Evolutionary conservation across 495 filamentous ascomycete genomes (phyloP), one percentile per base, ranked within the genome.

Genomic region (Penicillium cataractarum): DNA sequence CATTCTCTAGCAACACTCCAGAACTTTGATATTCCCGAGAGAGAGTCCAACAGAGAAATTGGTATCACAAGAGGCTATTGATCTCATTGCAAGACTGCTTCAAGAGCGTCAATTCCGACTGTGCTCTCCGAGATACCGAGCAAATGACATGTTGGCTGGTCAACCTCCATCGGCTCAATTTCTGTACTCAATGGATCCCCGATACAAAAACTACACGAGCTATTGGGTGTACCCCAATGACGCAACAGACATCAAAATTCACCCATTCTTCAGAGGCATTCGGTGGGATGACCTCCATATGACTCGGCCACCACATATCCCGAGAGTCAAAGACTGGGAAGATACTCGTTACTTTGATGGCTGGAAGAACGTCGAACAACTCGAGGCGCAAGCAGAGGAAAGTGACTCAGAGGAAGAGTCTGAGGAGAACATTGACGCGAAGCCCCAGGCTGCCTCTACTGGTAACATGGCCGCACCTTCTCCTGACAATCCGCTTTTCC

Each of bases 261-360:
- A 93, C 75, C 84, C 84, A 42, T 93, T 90, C 79, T 92, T 92
- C 71, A 77, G 79, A 59, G 82, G 82, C 13, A 84, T 90, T 27
- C 80, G 80, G 17, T 93, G 90, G 90, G 85, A 88, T 26, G 78
- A 80, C 0, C 75, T 92, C 29, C 91, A 93, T 67, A 69, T 84
- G 17, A 80, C 83, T 54, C 73, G 79, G 35, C 92, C 94, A 12
- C 94, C 93, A 5, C 90, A 91, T 63, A 79, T 96, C 6, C 94
- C 94, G 3, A 75, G 81, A 40, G 87, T 96, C 32, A 82, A 78
- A 33, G 78, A 81, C 26, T 81, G 83, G 67, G 92, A 94, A 60
- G 92, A 97, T 64, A 97, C 92, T 13, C 88, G 90, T 59, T 97
- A 96, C 71, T 97, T 97, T 63, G 90, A 96, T 55, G 90, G 94